Conservation (phyloP, 1,139 yeast genomes). For the Candida albicans region DNA sequence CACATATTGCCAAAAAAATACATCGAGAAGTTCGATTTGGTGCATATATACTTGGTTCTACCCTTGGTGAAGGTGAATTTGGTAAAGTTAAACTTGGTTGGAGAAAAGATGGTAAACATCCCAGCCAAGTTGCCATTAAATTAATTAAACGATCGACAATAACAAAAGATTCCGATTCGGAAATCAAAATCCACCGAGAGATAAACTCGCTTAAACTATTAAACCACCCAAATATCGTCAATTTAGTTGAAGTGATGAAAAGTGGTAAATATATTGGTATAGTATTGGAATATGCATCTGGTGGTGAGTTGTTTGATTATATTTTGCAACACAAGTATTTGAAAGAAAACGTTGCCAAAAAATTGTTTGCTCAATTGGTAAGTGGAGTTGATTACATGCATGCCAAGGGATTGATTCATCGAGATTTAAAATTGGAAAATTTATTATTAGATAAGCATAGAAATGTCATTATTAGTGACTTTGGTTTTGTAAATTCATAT, state of each 20-base stretch:
- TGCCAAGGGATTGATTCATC: slow-evolving; percentile 76
- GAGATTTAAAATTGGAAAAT: slow-evolving; percentile 76
- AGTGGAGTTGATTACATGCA: slow-evolving; percentile 93
- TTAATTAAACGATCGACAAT: slow-evolving; percentile 84
- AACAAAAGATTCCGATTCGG: slow-evolving; percentile 79
- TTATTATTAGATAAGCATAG: slow-evolving; percentile 75
- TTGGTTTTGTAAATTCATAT: slow-evolving; percentile 92
- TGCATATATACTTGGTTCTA: slow-evolving; percentile 83
- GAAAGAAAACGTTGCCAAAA: slow-evolving; percentile 82
- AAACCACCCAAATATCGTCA: slow-evolving; percentile 91
- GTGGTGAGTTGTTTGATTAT: slow-evolving; percentile 95
- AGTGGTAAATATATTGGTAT: slow-evolving; percentile 95
- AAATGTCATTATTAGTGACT: slow-evolving; percentile 77
- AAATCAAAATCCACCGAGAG: slow-evolving; percentile 87
- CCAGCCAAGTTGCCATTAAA: slow-evolving; percentile 91
- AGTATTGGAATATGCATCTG: slow-evolving; percentile 93
- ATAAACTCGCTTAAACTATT: slow-evolving; percentile 84
- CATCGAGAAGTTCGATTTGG: slow-evolving; percentile 77
- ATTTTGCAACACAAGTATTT: slow-evolving; percentile 83
- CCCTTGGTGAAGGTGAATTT: slow-evolving; percentile 97
- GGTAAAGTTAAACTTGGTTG: slow-evolving; percentile 98
- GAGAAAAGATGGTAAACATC: slow-evolving; percentile 77
- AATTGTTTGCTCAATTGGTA: slow-evolving; percentile 87
- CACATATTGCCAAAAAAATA: slow-evolving; percentile 20
- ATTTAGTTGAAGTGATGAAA: slow-evolving; percentile 88